Base-by-base conservation (phyloP, 352 stramenopile genomes). In the Aphanomyces stellatus region DNA sequence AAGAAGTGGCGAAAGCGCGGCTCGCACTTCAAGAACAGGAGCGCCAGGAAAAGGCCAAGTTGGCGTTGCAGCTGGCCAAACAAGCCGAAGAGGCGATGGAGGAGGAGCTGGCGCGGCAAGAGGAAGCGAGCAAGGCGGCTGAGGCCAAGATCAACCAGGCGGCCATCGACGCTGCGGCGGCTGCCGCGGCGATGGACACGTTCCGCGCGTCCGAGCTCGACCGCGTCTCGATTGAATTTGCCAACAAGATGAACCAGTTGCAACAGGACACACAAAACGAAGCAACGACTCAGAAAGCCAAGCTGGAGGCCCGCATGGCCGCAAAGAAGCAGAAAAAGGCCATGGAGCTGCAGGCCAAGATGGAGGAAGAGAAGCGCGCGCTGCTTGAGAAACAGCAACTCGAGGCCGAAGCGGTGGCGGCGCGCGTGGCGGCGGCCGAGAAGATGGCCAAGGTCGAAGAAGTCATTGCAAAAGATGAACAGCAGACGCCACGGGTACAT, bases 271-370 rank as follows among this genome's bases (percentile, higher is more conserved):
- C 90, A 65, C 73, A 79, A 34, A 79, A 71, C 3, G 85, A 93
- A 59, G 72, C 77, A 4, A 62, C 70, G 19, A 76, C 74, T 3
- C 85, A 93, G 46, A 90, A 89, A 63, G 72, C 75, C 42, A 88
- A 87, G 41, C 76, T 93, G 10, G 81, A 90, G 62, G 75, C 77
- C 49, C 77, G 85, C 34, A 81, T 93, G 13, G 82, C 79, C 1
- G 78, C 80, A 4, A 93, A 90, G 72, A 89, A 90, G 69, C 70
- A 88, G 34, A 88, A 86, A 24, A 91, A 91, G 51, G 63, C 87
- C 24, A 74, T 78, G 59, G 82, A 93, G 25, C 69, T 93, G 2
- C 78, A 91, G 59, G 79, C 57, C 25, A 62, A 69, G 37, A 60
- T 69, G 24, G 61, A 62, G 17, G 28, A 71, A 62, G 49, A 62